A percentile compares a stretch with the other conserved stretches of the same genome.
Evolutionary conservation across 768 basidiomycete genomes (phyloP).

Genomic region (Boletellus sp.): DNA sequence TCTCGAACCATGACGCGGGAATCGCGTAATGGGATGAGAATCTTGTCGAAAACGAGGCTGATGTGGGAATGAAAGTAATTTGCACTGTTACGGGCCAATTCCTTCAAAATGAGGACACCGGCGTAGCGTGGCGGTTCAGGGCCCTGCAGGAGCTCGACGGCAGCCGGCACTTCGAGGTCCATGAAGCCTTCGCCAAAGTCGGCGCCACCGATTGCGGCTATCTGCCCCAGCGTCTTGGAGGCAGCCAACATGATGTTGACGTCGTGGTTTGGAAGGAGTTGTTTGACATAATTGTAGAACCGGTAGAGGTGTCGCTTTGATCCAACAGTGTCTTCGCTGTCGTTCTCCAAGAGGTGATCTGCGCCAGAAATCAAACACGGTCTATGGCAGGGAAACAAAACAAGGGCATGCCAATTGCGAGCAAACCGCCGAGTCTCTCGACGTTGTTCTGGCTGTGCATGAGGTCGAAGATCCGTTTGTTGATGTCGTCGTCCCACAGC

Average conservation of each 20-base stretch:
- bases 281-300: slow-evolving; percentile 90
- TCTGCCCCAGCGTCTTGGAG: slow-evolving; percentile 87
- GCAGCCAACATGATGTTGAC: slow-evolving; percentile 92
- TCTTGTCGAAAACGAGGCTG: slow-evolving; percentile 84
- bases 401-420: slow-evolving; percentile 71
- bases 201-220: slow-evolving; percentile 77
- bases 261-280: slow-evolving; percentile 86
- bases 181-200: slow-evolving; percentile 88
- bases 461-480: slow-evolving; percentile 72
- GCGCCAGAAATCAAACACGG: slow-evolving; percentile 6
- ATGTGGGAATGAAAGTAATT: slow-evolving; percentile 88
- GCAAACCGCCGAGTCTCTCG: slow-evolving; percentile 82
- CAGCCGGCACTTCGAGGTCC: slow-evolving; percentile 82
- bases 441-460: slow-evolving; percentile 74
- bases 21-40: slow-evolving; percentile 87
- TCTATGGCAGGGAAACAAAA: background rate
- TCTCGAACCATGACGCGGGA: slow-evolving; percentile 87
- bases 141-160: slow-evolving; percentile 74
- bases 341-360: slow-evolving; percentile 75
- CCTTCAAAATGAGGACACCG: slow-evolving; percentile 90
- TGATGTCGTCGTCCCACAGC: slow-evolving; percentile 84
- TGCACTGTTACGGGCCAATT: slow-evolving; percentile 86
- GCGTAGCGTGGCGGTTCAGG: slow-evolving; percentile 85
- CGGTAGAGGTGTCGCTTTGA: slow-evolving; percentile 78
- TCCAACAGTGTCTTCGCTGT: slow-evolving; percentile 77